phyloP scores from a whole-genome alignment of 768 basidiomycete species.

The Dentipellis sp. region DNA sequence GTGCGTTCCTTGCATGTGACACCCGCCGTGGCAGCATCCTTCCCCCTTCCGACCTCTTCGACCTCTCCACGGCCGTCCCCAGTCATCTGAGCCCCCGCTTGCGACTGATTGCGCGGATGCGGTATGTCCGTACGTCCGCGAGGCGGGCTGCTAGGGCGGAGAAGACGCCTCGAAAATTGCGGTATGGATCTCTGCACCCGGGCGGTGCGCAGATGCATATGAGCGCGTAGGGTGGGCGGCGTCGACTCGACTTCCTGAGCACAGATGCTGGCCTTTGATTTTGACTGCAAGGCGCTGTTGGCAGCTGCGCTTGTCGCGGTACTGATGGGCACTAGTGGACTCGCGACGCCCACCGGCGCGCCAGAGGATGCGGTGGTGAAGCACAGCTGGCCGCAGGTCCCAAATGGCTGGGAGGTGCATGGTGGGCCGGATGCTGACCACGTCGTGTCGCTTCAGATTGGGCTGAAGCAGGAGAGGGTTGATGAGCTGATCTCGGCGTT shows the following conservation, averaged over 20 bases:
- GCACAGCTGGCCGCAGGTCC: slow-evolving; percentile 7
- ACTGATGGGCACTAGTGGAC: neutral
- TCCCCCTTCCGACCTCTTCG: neutral
- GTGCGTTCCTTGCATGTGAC: too few relatives aligned
- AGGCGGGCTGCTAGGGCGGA: neutral
- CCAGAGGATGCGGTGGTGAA: slow-evolving; percentile 3
- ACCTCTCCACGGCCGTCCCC: too few relatives aligned
- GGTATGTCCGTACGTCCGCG: neutral
- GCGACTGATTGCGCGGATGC: neutral
- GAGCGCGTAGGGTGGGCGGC: too few relatives aligned
- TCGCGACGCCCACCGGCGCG: neutral
- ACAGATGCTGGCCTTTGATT: too few relatives aligned
- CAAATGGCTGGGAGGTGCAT: slow-evolving; percentile 6
- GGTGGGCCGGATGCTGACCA: slow-evolving; percentile 3
- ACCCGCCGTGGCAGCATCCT: too few relatives aligned
- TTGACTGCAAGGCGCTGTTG: too few relatives aligned
- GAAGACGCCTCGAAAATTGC: neutral
- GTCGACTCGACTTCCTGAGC: too few relatives aligned
- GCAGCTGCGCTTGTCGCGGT: neutral
- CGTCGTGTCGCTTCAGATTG: slow-evolving; percentile 1
- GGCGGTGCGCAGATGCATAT: too few relatives aligned
- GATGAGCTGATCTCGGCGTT: neutral
- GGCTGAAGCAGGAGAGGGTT: neutral
- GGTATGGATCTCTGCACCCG: too few relatives aligned
- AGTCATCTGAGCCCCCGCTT: neutral